phyloP scores from a whole-genome alignment of 495 filamentous ascomycete species.

The Aspergillus ostianus region DNA sequence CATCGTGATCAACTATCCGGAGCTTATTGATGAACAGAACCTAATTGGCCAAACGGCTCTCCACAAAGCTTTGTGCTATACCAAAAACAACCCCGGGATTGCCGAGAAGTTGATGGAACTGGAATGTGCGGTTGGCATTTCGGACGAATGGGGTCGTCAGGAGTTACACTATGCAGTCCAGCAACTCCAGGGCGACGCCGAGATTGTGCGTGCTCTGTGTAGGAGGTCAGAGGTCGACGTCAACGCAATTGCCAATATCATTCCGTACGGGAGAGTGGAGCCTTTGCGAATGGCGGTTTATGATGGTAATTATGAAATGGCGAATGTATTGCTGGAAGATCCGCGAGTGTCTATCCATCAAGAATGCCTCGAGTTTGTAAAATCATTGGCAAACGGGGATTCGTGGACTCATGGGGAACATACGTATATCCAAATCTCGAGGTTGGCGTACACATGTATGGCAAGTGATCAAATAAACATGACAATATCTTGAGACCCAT shows the following conservation, averaged over 20 bases:
- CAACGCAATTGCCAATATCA: not conserved
- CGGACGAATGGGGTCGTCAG: not conserved
- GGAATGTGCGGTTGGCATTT: not conserved
- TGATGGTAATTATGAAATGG: not conserved
- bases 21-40: not conserved
- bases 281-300: not conserved
- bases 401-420: not conserved
- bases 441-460: not conserved
- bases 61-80: not conserved
- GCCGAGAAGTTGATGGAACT: not conserved
- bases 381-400: not conserved
- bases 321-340: not conserved
- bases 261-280: not conserved
- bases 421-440: not conserved
- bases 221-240: not conserved
- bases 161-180: not conserved
- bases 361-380: not conserved
- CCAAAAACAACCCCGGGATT: not conserved
- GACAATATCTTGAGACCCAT: too few relatives aligned
- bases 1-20: not conserved
- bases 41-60: not conserved
- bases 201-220: not conserved
- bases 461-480: too few relatives aligned
- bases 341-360: not conserved
- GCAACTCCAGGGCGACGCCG: not conserved